Percentiles rank a stretch among this genome's conserved stretches.
These are phyloP conservation scores for Scedosporium minutisporum DNA, from an alignment of 2,329 filamentous ascomycete species.

Conservation along the genomic window DNA sequence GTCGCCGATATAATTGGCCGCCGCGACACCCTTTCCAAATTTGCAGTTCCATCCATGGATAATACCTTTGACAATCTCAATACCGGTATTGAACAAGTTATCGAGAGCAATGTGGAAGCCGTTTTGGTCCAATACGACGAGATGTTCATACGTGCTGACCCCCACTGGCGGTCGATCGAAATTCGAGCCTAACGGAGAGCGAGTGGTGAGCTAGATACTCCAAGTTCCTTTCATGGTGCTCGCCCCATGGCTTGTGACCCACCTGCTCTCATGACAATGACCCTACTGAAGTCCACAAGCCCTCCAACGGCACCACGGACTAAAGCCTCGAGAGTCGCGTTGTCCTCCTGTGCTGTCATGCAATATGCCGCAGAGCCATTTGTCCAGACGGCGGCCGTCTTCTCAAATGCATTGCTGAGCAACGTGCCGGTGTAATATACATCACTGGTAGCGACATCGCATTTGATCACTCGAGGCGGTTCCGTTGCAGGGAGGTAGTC, in stretches of 20 bases:
- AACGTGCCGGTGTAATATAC: constrained; percentile 59
- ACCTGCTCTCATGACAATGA: constrained; percentile 59
- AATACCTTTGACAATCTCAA: constrained; percentile 56
- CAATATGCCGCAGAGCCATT: constrained; percentile 61
- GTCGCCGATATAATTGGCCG: constrained; percentile 60
- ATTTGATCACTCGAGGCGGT: constrained; percentile 48
- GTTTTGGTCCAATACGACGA: constrained; percentile 51
- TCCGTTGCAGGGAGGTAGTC: constrained; percentile 31
- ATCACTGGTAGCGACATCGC: constrained; percentile 61
- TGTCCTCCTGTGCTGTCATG: constrained; percentile 65
- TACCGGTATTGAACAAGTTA: constrained; percentile 58
- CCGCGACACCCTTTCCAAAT: constrained; percentile 46
- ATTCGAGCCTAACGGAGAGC: constrained; percentile 41
- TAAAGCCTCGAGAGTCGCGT: constrained; percentile 56
- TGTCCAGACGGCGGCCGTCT: constrained; percentile 53
- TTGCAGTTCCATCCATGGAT: constrained; percentile 48
- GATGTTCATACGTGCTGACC: constrained; percentile 45
- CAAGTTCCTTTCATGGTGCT: neutral
- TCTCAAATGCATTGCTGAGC: constrained; percentile 54
- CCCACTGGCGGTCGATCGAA: constrained; percentile 60
- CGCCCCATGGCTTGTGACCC: constrained; percentile 7
- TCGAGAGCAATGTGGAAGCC: constrained; percentile 52
- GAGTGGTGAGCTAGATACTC: neutral
- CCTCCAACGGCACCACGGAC: constrained; percentile 47
- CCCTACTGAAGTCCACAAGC: constrained; percentile 54